Percentiles rank a stretch among this genome's conserved stretches.
Conservation (phyloP, 208 protist species). For the Trypanosoma platydactyli region DNA sequence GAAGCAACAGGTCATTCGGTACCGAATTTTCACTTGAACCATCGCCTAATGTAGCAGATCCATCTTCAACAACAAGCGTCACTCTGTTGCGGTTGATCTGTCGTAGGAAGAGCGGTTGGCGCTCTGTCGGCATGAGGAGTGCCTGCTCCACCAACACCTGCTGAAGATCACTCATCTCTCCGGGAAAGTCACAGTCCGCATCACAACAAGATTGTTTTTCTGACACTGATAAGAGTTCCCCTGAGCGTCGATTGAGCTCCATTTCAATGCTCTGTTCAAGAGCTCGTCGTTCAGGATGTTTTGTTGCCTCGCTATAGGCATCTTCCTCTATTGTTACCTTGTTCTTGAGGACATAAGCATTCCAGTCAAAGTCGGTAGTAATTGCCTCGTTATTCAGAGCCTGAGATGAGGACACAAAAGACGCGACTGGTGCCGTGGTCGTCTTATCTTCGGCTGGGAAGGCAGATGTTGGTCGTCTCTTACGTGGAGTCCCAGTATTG, state of each 20-base stretch:
- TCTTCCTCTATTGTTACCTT: constrained; percentile 17
- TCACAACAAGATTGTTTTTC: constrained; percentile 40
- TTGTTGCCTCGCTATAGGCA: constrained; percentile 20
- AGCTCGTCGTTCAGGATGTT: constrained; percentile 38
- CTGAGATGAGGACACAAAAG: not conserved
- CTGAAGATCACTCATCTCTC: constrained; percentile 65
- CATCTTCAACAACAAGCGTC: constrained; percentile 59
- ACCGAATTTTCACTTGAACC: constrained; percentile 3
- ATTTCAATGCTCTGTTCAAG: constrained; percentile 77
- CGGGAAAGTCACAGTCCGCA: constrained; percentile 80
- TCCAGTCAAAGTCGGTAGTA: constrained; percentile 44
- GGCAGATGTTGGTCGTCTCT: constrained; percentile 1
- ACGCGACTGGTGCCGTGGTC: not conserved
- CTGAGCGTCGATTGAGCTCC: constrained; percentile 55
- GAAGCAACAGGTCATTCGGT: constrained; percentile 15
- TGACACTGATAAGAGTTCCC: constrained; percentile 61
- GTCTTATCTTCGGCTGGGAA: not conserved
- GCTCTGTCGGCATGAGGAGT: constrained; percentile 64
- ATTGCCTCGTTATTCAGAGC: constrained; percentile 7
- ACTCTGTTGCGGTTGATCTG: constrained; percentile 85
- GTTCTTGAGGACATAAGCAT: constrained; percentile 32
- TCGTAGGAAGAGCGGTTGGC: constrained; percentile 67
- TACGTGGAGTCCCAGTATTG: not conserved
- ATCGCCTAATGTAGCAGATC: constrained; percentile 2
- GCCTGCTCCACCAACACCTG: constrained; percentile 85